phyloP scores from a whole-genome alignment of 2,329 filamentous ascomycete species.

The Fusarium pseudocircinatum region DNA sequence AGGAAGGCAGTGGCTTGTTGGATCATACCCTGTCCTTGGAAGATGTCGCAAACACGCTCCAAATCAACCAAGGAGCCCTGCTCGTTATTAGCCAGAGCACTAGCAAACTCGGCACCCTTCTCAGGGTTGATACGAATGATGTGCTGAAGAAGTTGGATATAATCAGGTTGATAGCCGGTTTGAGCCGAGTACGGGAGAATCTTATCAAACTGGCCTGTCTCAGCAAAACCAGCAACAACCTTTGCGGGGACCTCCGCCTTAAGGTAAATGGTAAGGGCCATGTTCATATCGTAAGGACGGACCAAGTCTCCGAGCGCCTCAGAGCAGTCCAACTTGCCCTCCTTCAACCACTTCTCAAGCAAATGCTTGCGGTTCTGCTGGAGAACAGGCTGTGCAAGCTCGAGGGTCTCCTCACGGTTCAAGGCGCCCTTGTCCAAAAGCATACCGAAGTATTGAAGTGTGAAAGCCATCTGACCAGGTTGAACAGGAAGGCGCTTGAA shows the following conservation, averaged over 20 bases:
- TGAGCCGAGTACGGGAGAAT: constrained; percentile 91
- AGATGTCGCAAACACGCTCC: constrained; percentile 95
- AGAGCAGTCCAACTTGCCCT: constrained; percentile 94
- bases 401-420: constrained; percentile 93
- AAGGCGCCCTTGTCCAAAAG: constrained; percentile 93
- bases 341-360: constrained; percentile 96
- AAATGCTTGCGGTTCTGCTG: constrained; percentile 94
- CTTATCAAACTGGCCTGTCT: constrained; percentile 96
- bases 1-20: constrained; percentile 99
- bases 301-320: constrained; percentile 97
- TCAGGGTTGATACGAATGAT: constrained; percentile 92
- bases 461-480: constrained; percentile 88
- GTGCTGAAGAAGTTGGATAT: constrained; percentile 89
- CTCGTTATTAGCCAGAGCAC: constrained; percentile 89
- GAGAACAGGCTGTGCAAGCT: constrained; percentile 91
- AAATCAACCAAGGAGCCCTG: constrained; percentile 89
- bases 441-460: constrained; percentile 98
- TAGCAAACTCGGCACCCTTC: constrained; percentile 94
- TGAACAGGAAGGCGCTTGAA: constrained; percentile 88
- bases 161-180: constrained; percentile 92
- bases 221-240: constrained; percentile 93
- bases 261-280: constrained; percentile 89
- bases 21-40: constrained; percentile 97
- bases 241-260: constrained; percentile 92
- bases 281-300: constrained; percentile 84